Conservation (phyloP, 306 rosid genomes). For the Rosa multiflora region DNA sequence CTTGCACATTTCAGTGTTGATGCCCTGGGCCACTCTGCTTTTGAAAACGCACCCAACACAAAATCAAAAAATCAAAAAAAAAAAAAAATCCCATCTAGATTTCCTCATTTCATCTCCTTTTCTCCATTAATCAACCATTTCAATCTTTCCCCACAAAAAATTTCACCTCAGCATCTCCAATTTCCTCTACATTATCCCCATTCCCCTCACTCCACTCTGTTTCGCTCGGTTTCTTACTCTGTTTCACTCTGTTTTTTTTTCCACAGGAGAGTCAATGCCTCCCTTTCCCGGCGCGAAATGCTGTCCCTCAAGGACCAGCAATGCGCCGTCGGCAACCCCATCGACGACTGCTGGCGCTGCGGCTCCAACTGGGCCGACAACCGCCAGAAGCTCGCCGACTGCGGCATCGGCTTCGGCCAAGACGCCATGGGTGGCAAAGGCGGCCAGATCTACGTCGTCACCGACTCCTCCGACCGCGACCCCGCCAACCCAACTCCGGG, state of each 20-base stretch:
- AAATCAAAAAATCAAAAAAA: too few species aligned
- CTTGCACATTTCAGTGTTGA: background rate
- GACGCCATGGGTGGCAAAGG: slow-evolving; percentile 86
- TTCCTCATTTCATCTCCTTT: background rate
- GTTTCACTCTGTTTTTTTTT: background rate
- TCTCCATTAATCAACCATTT: background rate
- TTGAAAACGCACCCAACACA: background rate
- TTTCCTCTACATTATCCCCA: background rate
- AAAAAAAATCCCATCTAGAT: background rate
- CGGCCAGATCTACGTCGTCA: slow-evolving; percentile 85
- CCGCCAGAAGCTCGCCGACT: slow-evolving; percentile 83
- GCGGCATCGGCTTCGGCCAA: slow-evolving; percentile 84
- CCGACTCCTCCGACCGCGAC: slow-evolving; percentile 88
- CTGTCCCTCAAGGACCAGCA: slow-evolving; percentile 40
- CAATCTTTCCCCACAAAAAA: background rate
- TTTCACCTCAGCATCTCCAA: background rate
- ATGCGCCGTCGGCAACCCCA: slow-evolving; percentile 79
- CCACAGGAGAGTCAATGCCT: slow-evolving; percentile 72
- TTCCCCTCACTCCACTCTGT: slow-evolving; percentile 10
- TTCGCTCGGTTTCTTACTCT: slow-evolving; percentile 2
- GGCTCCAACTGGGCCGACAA: slow-evolving; percentile 54
- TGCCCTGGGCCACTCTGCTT: slow-evolving; percentile 4
- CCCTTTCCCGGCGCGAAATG: slow-evolving; percentile 48
- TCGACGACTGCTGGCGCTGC: slow-evolving; percentile 98
- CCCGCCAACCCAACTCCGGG: slow-evolving; percentile 74